phyloP scores from a whole-genome alignment of 169 alveolate species.

The Cryptosporidium tyzzeri region DNA sequence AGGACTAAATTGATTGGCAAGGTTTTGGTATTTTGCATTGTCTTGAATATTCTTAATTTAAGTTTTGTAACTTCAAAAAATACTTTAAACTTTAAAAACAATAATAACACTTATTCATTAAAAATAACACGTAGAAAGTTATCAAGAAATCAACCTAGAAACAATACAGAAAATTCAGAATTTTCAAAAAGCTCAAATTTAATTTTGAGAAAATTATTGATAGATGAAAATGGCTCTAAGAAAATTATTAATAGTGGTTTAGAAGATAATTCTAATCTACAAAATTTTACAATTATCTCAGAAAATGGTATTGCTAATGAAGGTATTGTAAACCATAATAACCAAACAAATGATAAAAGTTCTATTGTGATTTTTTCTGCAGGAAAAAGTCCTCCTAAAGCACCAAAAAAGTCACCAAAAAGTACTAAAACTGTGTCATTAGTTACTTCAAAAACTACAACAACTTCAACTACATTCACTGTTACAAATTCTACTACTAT shows the following conservation, averaged over 20 bases:
- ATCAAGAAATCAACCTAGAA: neutral
- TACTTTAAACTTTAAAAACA: neutral
- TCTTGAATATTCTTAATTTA: neutral
- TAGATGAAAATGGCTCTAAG: neutral
- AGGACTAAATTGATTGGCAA: neutral
- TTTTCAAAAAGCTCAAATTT: neutral
- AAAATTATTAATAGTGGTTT: no score
- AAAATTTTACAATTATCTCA: neutral
- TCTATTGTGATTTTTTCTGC: neutral
- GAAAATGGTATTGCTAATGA: neutral
- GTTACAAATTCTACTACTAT: slow-evolving; percentile 23
- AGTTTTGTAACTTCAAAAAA: neutral
- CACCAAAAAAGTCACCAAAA: neutral
- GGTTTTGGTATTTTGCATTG: neutral
- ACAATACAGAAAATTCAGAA: neutral
- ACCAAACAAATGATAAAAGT: neutral
- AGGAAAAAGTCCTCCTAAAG: neutral
- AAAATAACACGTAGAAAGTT: slow-evolving; percentile 31
- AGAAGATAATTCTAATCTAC: neutral
- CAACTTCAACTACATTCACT: slow-evolving; percentile 3
- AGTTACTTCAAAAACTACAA: neutral
- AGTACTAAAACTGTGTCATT: neutral
- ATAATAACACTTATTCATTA: neutral
- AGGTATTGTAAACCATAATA: neutral
- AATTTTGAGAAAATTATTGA: neutral